phyloP scores from a whole-genome alignment of 192 early-diverging fungal species.

The Jimgerdemannia lactiflua region DNA sequence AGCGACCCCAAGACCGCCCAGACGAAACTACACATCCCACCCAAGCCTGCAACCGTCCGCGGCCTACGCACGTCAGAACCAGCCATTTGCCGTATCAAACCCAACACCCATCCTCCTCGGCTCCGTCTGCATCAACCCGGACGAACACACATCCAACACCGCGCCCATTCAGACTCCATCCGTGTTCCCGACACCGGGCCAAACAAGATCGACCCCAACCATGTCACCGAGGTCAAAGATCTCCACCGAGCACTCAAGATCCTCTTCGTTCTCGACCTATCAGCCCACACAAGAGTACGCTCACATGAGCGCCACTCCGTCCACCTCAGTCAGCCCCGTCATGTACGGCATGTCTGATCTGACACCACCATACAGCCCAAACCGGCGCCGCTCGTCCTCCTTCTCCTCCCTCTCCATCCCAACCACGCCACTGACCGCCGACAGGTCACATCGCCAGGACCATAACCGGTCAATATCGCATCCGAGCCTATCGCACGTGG shows the following conservation, averaged over 20 bases:
- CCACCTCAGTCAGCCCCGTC: too few relatives aligned
- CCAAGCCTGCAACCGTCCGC: background rate
- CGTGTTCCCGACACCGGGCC: background rate
- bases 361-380: too few relatives aligned
- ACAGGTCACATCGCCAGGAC: background rate
- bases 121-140: background rate
- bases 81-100: background rate
- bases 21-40: background rate
- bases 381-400: too few relatives aligned
- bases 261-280: constrained; percentile 3
- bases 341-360: too few relatives aligned
- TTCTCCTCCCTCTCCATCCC: too few relatives aligned
- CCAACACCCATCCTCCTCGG: background rate
- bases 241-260: background rate
- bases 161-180: background rate
- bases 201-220: background rate
- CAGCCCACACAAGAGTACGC: background rate
- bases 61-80: background rate
- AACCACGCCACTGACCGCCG: too few relatives aligned
- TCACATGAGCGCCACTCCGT: too few relatives aligned
- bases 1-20: background rate
- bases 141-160: background rate
- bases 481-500: background rate
- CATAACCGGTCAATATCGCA: background rate
- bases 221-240: background rate